Percentiles rank a stretch among this genome's conserved stretches.
Conservation (phyloP, 352 stramenopile genomes). For the Globisporangium middletonii region DNA sequence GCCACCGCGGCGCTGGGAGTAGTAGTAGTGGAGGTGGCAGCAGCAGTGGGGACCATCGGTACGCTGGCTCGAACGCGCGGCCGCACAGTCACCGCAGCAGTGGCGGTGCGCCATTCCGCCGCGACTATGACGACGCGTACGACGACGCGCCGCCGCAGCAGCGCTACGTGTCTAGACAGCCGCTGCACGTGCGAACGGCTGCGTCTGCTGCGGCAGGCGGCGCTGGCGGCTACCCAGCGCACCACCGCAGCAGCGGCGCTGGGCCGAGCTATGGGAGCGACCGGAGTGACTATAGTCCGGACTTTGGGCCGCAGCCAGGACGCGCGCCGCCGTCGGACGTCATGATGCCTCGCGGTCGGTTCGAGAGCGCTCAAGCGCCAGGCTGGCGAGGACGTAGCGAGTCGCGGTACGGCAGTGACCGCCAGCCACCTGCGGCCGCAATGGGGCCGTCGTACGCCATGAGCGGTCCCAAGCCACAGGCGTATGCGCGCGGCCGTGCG, state of each 20-base stretch:
- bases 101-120: neutral
- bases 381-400: neutral
- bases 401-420: neutral
- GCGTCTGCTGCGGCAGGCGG: no score
- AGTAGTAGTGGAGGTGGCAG: slow-evolving; percentile 1
- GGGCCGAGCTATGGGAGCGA: slow-evolving; percentile 4
- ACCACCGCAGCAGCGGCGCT: neutral
- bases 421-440: neutral
- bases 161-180: slow-evolving; percentile 6
- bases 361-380: neutral
- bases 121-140: slow-evolving; percentile 6
- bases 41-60: neutral
- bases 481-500: slow-evolving; percentile 2
- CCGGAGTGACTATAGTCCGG: slow-evolving; percentile 10
- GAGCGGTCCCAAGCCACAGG: slow-evolving; percentile 7
- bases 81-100: neutral
- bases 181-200: slow-evolving; percentile 6
- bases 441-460: no score
- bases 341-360: neutral
- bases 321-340: neutral
- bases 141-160: slow-evolving; percentile 1
- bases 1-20: neutral
- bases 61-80: slow-evolving; percentile 2
- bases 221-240: neutral
- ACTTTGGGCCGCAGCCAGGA: slow-evolving; percentile 5